These are phyloP conservation scores for Kodamaea suecica DNA, from an alignment of 1,139 yeast species.

Conservation along the genomic window DNA sequence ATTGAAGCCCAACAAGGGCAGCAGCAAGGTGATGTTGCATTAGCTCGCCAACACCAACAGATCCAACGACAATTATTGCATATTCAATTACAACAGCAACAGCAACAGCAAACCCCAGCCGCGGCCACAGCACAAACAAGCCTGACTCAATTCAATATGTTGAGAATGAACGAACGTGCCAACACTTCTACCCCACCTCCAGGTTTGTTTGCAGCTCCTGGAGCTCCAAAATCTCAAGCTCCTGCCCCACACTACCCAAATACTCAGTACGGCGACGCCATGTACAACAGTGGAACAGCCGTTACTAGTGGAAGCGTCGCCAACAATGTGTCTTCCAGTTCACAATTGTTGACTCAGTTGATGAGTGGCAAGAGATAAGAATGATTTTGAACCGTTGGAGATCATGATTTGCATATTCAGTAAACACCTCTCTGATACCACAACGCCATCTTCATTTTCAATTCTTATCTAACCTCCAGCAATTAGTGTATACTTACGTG, in stretches of 20 bases:
- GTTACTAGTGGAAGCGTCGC: slow-evolving; percentile 18
- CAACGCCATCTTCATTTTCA: too few relatives aligned
- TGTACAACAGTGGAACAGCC: slow-evolving; percentile 10
- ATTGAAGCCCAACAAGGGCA: slow-evolving; percentile 20
- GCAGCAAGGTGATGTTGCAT: slow-evolving; percentile 17
- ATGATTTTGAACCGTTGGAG: too few relatives aligned
- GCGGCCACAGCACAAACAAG: slow-evolving; percentile 14
- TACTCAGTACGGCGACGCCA: slow-evolving; percentile 10
- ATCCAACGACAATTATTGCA: slow-evolving; percentile 18
- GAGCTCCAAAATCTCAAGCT: slow-evolving; percentile 14
- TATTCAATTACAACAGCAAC: slow-evolving; percentile 16
- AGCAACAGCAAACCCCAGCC: slow-evolving; percentile 13
- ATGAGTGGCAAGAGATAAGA: slow-evolving; percentile 60
- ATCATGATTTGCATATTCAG: too few relatives aligned
- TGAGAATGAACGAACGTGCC: slow-evolving; percentile 33
- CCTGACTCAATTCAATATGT: slow-evolving; percentile 26
- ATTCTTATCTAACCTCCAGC: too few relatives aligned
- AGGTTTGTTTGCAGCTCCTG: slow-evolving; percentile 32
- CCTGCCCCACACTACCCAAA: slow-evolving; percentile 15
- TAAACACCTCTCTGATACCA: too few relatives aligned
- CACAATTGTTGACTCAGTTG: slow-evolving; percentile 66
- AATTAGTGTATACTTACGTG: too few relatives aligned
- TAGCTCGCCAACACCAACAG: slow-evolving; percentile 18
- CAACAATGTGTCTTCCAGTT: slow-evolving; percentile 39
- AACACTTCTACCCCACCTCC: slow-evolving; percentile 45